Evolutionary conservation across 2,329 filamentous ascomycete species (phyloP).

Genomic region (Talaromyces sp.): DNA sequence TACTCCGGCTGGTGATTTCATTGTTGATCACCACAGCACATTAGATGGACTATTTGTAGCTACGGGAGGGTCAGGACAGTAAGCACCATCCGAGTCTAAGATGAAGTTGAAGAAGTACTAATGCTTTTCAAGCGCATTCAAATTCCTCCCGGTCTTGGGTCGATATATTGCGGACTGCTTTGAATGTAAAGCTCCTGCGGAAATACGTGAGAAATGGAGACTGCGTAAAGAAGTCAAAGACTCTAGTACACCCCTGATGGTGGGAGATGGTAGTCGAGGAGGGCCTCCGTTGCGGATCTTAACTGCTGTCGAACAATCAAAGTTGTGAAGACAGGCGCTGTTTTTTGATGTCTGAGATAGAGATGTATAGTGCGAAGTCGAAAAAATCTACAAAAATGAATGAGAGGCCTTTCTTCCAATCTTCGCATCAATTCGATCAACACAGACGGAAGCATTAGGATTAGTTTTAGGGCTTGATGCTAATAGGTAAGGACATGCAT

Average conservation of each 20-base stretch:
- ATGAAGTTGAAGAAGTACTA: background rate
- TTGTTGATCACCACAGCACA: conserved; percentile 63
- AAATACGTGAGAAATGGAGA: conserved; percentile 60
- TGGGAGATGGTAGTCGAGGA: conserved; percentile 29
- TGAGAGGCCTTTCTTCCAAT: background rate
- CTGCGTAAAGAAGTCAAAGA: conserved; percentile 15
- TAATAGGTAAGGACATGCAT: background rate
- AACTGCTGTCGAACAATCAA: conserved; percentile 25
- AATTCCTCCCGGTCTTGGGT: conserved; percentile 64
- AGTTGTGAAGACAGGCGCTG: conserved; percentile 18
- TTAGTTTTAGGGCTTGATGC: background rate
- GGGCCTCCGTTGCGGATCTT: conserved; percentile 27
- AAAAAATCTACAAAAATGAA: background rate
- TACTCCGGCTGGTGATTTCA: conserved; percentile 63
- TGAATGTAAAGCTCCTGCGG: conserved; percentile 40
- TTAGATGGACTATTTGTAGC: conserved; percentile 39
- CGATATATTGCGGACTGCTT: conserved; percentile 59
- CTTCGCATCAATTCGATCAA: too few species aligned
- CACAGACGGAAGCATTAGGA: background rate
- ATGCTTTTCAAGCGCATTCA: conserved; percentile 31
- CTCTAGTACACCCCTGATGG: conserved; percentile 18
- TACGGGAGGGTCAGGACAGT: background rate
- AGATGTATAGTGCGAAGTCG: background rate
- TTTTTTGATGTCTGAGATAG: background rate
- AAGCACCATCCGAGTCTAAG: background rate